Evolutionary conservation across 352 stramenopile species (phyloP).

Genomic region (Globisporangium canariense): DNA sequence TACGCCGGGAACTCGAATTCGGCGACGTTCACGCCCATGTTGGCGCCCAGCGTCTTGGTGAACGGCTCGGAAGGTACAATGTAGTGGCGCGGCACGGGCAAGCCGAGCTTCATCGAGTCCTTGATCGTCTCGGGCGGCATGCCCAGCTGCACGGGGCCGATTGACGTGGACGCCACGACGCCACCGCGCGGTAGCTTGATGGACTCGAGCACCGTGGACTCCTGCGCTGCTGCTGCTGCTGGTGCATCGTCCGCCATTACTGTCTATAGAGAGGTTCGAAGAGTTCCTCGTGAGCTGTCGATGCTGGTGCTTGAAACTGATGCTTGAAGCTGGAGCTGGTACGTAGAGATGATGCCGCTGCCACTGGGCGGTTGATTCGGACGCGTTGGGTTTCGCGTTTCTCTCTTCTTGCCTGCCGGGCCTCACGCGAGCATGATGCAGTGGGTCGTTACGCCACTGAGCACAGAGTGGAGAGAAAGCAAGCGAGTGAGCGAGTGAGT

Average conservation of each 20-base stretch:
- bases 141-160: constrained; percentile 85
- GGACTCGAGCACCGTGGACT: constrained; percentile 45
- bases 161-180: constrained; percentile 71
- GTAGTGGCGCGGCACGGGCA: constrained; percentile 92
- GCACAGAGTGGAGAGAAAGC: neutral
- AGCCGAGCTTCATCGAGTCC: constrained; percentile 93
- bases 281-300: neutral
- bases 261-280: neutral
- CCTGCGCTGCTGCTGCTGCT: neutral
- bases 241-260: constrained; percentile 16
- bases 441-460: constrained; percentile 4
- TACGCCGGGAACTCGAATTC: constrained; percentile 98
- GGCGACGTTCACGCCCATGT: constrained; percentile 94
- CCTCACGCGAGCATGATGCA: neutral
- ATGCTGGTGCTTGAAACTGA: neutral
- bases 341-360: neutral
- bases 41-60: constrained; percentile 91
- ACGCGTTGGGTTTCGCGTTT: constrained; percentile 6
- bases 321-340: neutral
- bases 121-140: constrained; percentile 98
- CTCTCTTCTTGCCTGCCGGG: neutral
- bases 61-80: constrained; percentile 95
- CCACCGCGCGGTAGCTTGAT: constrained; percentile 73
- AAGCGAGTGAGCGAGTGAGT: neutral
- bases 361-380: neutral